Evolutionary conservation across 2,329 filamentous ascomycete genomes (phyloP).

Genomic region (Fusarium brevicatenulatum): DNA sequence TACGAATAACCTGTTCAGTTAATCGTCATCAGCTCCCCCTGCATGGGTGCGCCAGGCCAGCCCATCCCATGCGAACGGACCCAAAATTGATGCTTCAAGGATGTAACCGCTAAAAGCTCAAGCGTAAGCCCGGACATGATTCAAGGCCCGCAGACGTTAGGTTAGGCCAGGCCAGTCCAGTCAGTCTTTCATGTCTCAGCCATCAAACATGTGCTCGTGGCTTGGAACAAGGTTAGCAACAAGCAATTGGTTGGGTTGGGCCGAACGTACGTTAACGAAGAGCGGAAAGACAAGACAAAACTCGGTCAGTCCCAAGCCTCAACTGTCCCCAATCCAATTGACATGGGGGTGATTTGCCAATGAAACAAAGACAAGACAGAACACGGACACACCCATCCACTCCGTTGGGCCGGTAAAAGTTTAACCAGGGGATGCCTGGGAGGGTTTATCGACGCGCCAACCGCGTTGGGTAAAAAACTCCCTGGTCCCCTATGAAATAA

Average conservation of each 20-base stretch:
- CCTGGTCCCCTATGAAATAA: neutral
- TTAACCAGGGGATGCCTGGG: neutral
- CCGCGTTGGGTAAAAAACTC: neutral
- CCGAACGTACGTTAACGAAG: no score
- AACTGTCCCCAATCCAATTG: neutral
- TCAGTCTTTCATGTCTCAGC: neutral
- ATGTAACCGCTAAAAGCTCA: slow-evolving; percentile 8
- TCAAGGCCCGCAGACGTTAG: neutral
- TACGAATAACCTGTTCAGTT: neutral
- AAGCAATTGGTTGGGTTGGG: neutral
- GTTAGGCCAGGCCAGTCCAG: neutral
- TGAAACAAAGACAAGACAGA: neutral
- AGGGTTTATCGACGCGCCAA: neutral
- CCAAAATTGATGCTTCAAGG: slow-evolving; percentile 4
- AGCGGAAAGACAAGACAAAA: neutral
- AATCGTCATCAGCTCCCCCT: slow-evolving; percentile 13
- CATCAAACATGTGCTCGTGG: neutral
- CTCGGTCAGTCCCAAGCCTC: neutral
- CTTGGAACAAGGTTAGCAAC: neutral
- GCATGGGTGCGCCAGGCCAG: neutral
- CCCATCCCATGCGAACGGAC: neutral
- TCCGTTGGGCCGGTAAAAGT: slow-evolving; percentile 3
- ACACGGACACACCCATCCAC: neutral
- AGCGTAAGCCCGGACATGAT: neutral
- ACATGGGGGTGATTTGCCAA: neutral